Evolutionary conservation across 2,329 filamentous ascomycete genomes (phyloP).

Genomic region (Drechslerella dactyloides): DNA sequence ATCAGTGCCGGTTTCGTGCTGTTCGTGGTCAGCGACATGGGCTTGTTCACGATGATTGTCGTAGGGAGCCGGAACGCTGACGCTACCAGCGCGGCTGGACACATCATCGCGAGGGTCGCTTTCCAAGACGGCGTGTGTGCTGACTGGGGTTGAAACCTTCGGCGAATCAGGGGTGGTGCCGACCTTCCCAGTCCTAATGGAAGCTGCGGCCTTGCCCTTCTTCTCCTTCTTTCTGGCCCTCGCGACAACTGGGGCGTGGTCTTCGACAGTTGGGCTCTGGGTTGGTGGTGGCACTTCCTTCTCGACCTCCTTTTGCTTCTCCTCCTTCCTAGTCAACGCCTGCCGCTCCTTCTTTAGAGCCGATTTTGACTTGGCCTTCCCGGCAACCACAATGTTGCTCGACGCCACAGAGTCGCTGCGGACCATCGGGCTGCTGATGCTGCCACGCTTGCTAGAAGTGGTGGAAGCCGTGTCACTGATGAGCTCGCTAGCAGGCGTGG

Average conservation of each 20-base stretch:
- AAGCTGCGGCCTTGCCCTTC: conserved; percentile 57
- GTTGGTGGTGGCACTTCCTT: conserved; percentile 66
- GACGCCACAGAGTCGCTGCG: conserved; percentile 45
- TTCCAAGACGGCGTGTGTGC: conserved; percentile 14
- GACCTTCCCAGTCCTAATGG: conserved; percentile 23
- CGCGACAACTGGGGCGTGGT: conserved; percentile 73
- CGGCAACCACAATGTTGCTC: conserved; percentile 27
- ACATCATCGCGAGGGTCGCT: conserved; percentile 40
- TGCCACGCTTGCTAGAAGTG: conserved; percentile 49
- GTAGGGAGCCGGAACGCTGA: conserved; percentile 25
- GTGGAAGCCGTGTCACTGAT: conserved; percentile 52
- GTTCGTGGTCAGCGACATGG: conserved; percentile 8
- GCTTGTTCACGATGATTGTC: conserved; percentile 25
- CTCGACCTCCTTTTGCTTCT: conserved; percentile 59
- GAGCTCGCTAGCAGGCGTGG: conserved; percentile 49
- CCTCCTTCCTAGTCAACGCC: conserved; percentile 61
- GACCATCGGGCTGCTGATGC: conserved; percentile 48
- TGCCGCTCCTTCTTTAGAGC: conserved; percentile 68
- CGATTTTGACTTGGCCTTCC: conserved; percentile 55
- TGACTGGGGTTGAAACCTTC: conserved; percentile 17
- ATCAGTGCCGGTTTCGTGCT: conserved; percentile 30
- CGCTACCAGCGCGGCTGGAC: conserved; percentile 31
- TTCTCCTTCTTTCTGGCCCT: conserved; percentile 86
- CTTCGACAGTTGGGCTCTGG: conserved; percentile 61
- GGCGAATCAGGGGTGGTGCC: conserved; percentile 35